phyloP scores from a whole-genome alignment of 805 yeast genomes.

The Tanozyma kutaoensis region DNA sequence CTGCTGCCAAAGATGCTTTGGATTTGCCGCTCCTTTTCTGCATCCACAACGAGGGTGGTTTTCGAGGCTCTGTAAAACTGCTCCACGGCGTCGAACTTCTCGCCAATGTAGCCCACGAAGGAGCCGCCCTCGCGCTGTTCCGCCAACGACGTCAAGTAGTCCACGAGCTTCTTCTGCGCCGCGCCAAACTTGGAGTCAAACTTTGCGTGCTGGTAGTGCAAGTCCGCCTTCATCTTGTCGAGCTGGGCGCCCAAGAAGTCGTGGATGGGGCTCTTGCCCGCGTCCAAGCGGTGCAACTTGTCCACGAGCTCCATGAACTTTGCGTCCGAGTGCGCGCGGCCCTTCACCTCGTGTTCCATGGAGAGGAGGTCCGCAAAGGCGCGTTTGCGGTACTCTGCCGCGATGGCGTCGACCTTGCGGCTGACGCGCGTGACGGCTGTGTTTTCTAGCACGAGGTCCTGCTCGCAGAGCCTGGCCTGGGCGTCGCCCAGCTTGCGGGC shows the following conservation, averaged over 20 bases:
- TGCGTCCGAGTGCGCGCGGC: slow-evolving; percentile 8
- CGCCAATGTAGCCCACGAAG: slow-evolving; percentile 21
- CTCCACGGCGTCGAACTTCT: slow-evolving; percentile 22
- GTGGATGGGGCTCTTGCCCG: slow-evolving; percentile 14
- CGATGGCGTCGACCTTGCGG: slow-evolving; percentile 18
- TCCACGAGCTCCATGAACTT: slow-evolving; percentile 26
- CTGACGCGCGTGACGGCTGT: slow-evolving; percentile 18
- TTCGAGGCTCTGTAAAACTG: slow-evolving; percentile 19
- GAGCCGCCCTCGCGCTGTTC: slow-evolving; percentile 21
- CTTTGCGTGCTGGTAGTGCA: slow-evolving; percentile 21
- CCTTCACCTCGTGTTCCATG: slow-evolving; percentile 19
- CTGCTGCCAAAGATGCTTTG: slow-evolving; percentile 22
- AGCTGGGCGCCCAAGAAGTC: slow-evolving; percentile 23
- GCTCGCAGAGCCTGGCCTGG: slow-evolving; percentile 6
- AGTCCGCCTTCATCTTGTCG: slow-evolving; percentile 15
- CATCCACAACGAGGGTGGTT: slow-evolving; percentile 13
- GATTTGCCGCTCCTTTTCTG: too few species aligned
- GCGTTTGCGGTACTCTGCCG: slow-evolving; percentile 19
- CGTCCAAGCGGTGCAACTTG: slow-evolving; percentile 20
- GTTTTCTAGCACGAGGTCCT: slow-evolving; percentile 12
- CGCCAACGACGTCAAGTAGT: slow-evolving; percentile 19
- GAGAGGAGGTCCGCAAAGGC: slow-evolving; percentile 23
- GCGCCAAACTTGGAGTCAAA: slow-evolving; percentile 19
- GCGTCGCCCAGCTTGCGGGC: slow-evolving; percentile 1
- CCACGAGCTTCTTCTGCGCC: slow-evolving; percentile 24